These are phyloP conservation scores for Crinitomyces ghanaensis DNA, from an alignment of 805 yeast species.

Conservation along the genomic window DNA sequence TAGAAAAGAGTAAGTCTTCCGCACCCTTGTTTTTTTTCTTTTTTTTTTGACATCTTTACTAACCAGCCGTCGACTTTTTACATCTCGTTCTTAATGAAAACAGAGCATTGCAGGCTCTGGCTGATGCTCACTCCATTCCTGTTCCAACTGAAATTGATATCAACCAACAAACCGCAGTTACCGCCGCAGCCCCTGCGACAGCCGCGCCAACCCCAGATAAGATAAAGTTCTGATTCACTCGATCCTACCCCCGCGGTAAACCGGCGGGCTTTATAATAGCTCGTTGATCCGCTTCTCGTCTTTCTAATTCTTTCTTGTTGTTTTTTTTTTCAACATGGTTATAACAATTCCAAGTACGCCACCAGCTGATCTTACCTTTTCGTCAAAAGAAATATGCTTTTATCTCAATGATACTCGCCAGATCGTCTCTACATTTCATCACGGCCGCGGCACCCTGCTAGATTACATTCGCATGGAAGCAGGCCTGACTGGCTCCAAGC, in stretches of 20 bases:
- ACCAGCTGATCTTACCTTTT: neutral
- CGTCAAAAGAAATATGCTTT: slow-evolving; percentile 18
- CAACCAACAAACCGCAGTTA: neutral
- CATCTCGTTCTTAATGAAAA: slow-evolving; percentile 23
- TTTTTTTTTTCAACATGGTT: neutral
- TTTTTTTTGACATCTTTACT: neutral
- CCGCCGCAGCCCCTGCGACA: neutral
- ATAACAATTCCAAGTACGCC: neutral
- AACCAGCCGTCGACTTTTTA: slow-evolving; percentile 26
- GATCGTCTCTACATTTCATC: slow-evolving; percentile 30
- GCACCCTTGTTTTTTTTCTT: no score
- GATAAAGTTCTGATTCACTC: neutral
- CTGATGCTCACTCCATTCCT: slow-evolving; percentile 8
- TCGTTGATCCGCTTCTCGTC: neutral
- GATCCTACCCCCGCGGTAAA: neutral
- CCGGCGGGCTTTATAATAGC: neutral
- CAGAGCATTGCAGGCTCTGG: slow-evolving; percentile 18
- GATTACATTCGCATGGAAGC: slow-evolving; percentile 30
- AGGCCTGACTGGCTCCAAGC: slow-evolving; percentile 34
- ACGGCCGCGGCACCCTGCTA: slow-evolving; percentile 32
- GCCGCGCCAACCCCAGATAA: neutral
- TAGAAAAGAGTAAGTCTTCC: no score
- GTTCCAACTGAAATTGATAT: neutral
- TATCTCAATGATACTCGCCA: slow-evolving; percentile 32
- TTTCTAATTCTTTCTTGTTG: slow-evolving; percentile 1